Evolutionary conservation across 805 yeast genomes (phyloP), one percentile per base, ranked within the genome.

Genomic region (Metschnikowia vanudenii): DNA sequence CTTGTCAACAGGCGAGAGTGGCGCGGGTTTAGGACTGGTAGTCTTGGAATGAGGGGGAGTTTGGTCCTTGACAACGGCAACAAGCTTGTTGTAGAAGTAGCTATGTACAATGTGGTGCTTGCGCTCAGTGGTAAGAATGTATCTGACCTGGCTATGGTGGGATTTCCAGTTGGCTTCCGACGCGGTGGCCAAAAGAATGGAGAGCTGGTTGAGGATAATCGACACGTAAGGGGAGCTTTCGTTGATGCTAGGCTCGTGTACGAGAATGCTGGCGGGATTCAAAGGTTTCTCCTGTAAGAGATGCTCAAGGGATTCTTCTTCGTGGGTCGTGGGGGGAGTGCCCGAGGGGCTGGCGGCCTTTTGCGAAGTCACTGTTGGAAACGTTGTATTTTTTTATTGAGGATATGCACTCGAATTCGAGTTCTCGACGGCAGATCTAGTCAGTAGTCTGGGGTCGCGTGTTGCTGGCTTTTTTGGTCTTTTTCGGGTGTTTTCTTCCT

Each of bases 201-300:
- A 70, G 35, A 84, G 58, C 62, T 84, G 88, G 30, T 81, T 75
- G 47, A 74, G 58, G 37, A 75, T 63, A 42, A 78, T 69, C 50
- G 64, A 65, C 48, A 61, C 59, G 47, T 68, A 53, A 55, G 29
- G 45, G 14, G 49, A 26, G 37, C 40, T 41, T n/a, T 36, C 39
- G 16, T 20, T 16, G 36, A 69, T 73, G 28, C 64, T 56, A 47
- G 54, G 54, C 36, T 53, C 47, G 33, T 31, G 45, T 4, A 39
- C 17, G 33, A 45, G 44, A 33, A 45, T 30, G 42, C 41, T 29
- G n/a, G 32, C 37, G 9, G 46, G 48, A 22, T 41, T 33, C 32
- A 49, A 34, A n/a, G 53, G 48, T 34, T 47, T 46, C 18, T 51
- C 45, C 40, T 41, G 39, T 33, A 49, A 36, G 20, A 46, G 43